Evolutionary conservation across 192 early-diverging fungal species (phyloP).

Genomic region (Spizellomyces sp.): DNA sequence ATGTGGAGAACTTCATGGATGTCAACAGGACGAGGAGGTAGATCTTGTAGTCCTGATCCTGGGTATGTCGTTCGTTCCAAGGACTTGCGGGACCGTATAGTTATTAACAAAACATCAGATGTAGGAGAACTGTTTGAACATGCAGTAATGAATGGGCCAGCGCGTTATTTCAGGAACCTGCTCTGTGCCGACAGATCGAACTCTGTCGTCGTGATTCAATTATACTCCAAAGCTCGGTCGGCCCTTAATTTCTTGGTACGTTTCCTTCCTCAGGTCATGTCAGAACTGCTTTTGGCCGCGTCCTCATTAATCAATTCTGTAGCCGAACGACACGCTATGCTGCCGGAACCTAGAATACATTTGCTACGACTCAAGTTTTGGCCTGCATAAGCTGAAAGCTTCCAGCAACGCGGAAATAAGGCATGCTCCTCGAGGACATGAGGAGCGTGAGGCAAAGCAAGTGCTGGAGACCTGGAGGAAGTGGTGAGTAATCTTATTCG

Average conservation of each 20-base stretch:
- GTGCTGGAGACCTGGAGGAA: too few species aligned
- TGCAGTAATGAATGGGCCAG: background rate
- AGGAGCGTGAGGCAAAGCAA: too few species aligned
- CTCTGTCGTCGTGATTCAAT: background rate
- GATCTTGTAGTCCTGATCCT: slow-evolving; percentile 53
- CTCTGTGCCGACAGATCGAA: background rate
- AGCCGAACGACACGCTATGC: background rate
- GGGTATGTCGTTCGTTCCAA: background rate
- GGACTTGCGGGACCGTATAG: background rate
- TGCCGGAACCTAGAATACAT: slow-evolving; percentile 30
- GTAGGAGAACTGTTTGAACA: too few species aligned
- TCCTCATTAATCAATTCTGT: background rate
- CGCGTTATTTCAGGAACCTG: background rate
- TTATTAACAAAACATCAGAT: background rate
- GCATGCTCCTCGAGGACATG: too few species aligned
- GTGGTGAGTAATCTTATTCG: too few species aligned
- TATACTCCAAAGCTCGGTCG: background rate
- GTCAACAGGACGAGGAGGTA: slow-evolving; percentile 30
- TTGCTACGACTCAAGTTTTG: slow-evolving; percentile 10
- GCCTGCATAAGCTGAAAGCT: slow-evolving; percentile 22
- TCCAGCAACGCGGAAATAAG: slow-evolving; percentile 7
- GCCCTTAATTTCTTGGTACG: background rate
- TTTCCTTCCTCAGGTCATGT: background rate
- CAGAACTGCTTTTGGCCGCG: background rate
- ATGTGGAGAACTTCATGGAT: slow-evolving; percentile 22